Evolutionary conservation across 768 basidiomycete species (phyloP), one percentile per base, ranked within the genome.

Genomic region (Kwoniella sp.): DNA sequence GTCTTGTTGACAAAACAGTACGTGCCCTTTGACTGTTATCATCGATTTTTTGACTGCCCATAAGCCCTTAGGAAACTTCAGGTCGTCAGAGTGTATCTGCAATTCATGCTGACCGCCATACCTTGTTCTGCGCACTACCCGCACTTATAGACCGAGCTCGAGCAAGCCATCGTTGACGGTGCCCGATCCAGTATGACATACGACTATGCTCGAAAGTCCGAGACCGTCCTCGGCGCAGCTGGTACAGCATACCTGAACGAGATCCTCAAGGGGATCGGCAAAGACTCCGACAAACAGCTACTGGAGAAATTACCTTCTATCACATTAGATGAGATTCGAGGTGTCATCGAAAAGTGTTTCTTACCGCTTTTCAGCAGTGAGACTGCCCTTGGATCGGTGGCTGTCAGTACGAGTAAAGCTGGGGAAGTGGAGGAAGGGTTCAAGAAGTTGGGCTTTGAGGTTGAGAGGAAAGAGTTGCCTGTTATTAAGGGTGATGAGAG

Each of bases 111-210:
- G 25, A 64, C 53, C 30, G 56, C 13, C 8, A 26, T 27, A 40
- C 57, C 26, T n/a, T 33, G 33, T 13, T 33, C 7, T 5, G 13
- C 33, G 33, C 33, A 36, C 21, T 3, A 37, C 22, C n/a, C 37
- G 47, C 13, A 21, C 24, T 2, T 53, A 22, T 36, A 64, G 62
- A 58, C 50, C 48, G 50, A 56, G 27, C 40, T 64, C 0, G 89
- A 92, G 40, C 85, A 88, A 57, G 88, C 90, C 0, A 86, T 87
- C 9, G 81, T 98, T 37, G 93, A 97, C 69, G 89, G 91, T 0
- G 91, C 93, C 4, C 92, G 95, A 83, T 93, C 91, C 68, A 90
- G 87, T 52, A 88, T 96, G 67, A 93, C 96, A 3, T 97, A 88
- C 72, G 83, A 84, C 8, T 88, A 93, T 10, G 86, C 93, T 0